phyloP scores from a whole-genome alignment of 257 asterid species.

The Phtheirospermum japonicum region DNA sequence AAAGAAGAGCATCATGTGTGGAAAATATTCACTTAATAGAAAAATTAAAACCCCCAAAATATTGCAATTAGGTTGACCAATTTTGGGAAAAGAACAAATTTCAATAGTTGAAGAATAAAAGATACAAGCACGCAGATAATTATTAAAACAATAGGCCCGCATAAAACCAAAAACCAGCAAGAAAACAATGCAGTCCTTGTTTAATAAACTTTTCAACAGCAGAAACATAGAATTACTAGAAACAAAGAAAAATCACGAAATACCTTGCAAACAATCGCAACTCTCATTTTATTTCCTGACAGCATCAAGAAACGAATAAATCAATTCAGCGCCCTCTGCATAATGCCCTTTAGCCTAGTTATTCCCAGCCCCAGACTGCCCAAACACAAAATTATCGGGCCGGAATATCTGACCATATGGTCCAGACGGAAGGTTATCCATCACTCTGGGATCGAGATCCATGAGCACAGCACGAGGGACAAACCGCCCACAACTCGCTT shows the following conservation, averaged over 20 bases:
- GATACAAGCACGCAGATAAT: too few relatives aligned
- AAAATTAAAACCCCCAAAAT: too few relatives aligned
- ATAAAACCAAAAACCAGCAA: too few relatives aligned
- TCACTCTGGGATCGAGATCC: slow-evolving; percentile 50
- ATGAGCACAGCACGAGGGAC: slow-evolving; percentile 49
- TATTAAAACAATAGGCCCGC: too few relatives aligned
- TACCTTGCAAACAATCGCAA: slow-evolving; percentile 45
- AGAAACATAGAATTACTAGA: not conserved
- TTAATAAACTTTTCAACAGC: too few relatives aligned
- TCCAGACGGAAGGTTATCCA: slow-evolving; percentile 50
- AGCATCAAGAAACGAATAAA: slow-evolving; percentile 44
- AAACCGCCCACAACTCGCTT: slow-evolving; percentile 48
- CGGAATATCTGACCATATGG: slow-evolving; percentile 46
- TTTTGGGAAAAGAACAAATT: too few relatives aligned
- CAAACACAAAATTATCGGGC: slow-evolving; percentile 48
- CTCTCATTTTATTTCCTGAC: slow-evolving; percentile 49
- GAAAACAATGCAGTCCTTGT: too few relatives aligned
- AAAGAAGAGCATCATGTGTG: too few relatives aligned
- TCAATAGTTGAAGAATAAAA: too few relatives aligned
- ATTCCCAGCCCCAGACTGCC: slow-evolving; percentile 47
- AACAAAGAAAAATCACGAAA: not conserved
- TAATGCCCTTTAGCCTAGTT: slow-evolving; percentile 49
- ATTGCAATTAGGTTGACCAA: too few relatives aligned
- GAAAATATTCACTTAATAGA: too few relatives aligned
- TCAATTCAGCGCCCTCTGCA: slow-evolving; percentile 42